Conservation (phyloP, 805 yeast species). For the Naumovozyma baii region DNA sequence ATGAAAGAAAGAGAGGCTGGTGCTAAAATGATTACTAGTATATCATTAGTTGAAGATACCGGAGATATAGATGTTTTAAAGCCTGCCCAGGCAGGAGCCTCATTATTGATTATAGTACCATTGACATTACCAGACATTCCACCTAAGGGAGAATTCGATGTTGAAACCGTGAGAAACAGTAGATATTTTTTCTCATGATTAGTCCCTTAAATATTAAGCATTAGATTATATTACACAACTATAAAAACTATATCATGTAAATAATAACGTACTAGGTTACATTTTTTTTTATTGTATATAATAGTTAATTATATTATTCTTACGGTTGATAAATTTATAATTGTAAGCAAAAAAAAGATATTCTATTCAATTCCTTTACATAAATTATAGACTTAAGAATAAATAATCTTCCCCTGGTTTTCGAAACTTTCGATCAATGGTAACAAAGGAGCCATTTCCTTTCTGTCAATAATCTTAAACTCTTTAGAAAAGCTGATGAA, state of each 20-base stretch:
- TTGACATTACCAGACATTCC: conserved; percentile 66
- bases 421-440: conserved; percentile 74
- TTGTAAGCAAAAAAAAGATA: background rate
- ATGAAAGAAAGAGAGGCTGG: conserved; percentile 43
- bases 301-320: background rate
- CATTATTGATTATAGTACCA: conserved; percentile 45
- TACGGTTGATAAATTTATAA: background rate
- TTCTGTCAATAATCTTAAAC: conserved; percentile 67
- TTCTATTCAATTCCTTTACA: background rate
- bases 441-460: conserved; percentile 69
- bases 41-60: conserved; percentile 42
- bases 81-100: conserved; percentile 26
- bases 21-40: conserved; percentile 53
- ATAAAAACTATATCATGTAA: background rate
- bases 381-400: background rate
- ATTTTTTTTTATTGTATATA: background rate
- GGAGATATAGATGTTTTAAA: conserved; percentile 19
- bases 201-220: background rate
- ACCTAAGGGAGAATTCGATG: conserved; percentile 75
- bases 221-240: background rate
- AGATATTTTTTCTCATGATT: conserved; percentile 58
- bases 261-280: background rate
- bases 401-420: conserved; percentile 70
- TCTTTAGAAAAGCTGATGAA: conserved; percentile 80
- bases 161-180: conserved; percentile 58